Percentiles rank a stretch among this genome's conserved stretches.
Conservation (phyloP, 352 stramenopile species). For the Blastocystis sp. region DNA sequence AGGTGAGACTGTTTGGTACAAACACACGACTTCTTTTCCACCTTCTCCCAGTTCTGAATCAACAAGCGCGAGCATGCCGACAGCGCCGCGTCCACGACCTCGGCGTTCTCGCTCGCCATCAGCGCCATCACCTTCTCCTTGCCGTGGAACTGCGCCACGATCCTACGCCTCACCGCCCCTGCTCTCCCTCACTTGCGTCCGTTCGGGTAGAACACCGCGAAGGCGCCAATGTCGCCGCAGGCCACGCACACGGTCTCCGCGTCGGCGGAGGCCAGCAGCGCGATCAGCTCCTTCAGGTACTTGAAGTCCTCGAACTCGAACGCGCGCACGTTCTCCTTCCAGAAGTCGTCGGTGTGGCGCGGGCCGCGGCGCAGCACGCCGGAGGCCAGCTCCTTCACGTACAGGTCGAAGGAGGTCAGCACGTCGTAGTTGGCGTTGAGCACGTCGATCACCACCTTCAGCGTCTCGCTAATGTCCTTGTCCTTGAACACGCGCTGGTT, state of each 20-base stretch:
- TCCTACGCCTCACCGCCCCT: conserved; percentile 25
- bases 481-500: conserved; percentile 68
- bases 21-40: conserved; percentile 35
- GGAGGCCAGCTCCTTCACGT: conserved; percentile 25
- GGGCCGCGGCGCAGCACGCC: conserved; percentile 24
- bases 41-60: conserved; percentile 62
- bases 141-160: conserved; percentile 60
- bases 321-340: conserved; percentile 66
- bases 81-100: conserved; percentile 55
- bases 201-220: conserved; percentile 51
- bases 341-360: conserved; percentile 60
- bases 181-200: conserved; percentile 25
- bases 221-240: conserved; percentile 31
- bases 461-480: conserved; percentile 36
- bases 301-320: conserved; percentile 67
- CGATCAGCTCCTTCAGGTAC: conserved; percentile 50
- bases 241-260: conserved; percentile 51
- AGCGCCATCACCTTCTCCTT: conserved; percentile 67
- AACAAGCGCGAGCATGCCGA: conserved; percentile 64
- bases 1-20: neutral
- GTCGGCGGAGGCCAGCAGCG: conserved; percentile 15
- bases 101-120: conserved; percentile 49
- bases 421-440: conserved; percentile 65
- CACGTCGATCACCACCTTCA: conserved; percentile 55
- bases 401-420: conserved; percentile 62